These are phyloP conservation scores for Tetraselmis striata DNA, from an alignment of 139 green algal species.

Conservation along the genomic window DNA sequence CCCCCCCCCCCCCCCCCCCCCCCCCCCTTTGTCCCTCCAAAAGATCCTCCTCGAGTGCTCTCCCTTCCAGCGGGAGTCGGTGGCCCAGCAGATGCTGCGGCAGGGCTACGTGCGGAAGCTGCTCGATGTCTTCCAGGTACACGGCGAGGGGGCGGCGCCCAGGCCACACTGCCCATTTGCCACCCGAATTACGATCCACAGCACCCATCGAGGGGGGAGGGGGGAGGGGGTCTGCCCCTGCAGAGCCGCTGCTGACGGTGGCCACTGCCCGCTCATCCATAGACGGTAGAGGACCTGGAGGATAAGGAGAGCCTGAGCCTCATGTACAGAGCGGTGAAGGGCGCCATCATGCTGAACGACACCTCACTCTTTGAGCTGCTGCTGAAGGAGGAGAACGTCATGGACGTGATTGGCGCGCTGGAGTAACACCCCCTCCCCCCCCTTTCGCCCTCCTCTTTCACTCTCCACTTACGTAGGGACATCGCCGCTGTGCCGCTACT, in stretches of 20 bases:
- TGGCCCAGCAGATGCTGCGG: slow-evolving; percentile 57
- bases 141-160: too few species aligned
- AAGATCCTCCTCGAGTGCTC: slow-evolving; percentile 53
- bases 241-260: too few species aligned
- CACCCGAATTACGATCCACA: too few species aligned
- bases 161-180: too few species aligned
- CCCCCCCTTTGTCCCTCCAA: too few species aligned
- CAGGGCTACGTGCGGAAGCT: slow-evolving; percentile 60
- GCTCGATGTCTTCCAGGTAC: slow-evolving; percentile 80
- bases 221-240: too few species aligned
- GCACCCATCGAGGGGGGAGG: too few species aligned
- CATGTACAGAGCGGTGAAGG: slow-evolving; percentile 65
- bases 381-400: slow-evolving; percentile 76
- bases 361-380: slow-evolving; percentile 80
- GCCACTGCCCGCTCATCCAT: too few species aligned
- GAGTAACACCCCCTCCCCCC: slow-evolving; percentile 85
- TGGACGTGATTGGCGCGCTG: slow-evolving; percentile 84
- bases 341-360: slow-evolving; percentile 90
- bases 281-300: slow-evolving; percentile 90
- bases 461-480: too few species aligned
- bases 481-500: too few species aligned
- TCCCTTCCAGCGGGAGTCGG: slow-evolving; percentile 64
- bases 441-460: too few species aligned
- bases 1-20: too few species aligned
- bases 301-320: slow-evolving; percentile 65